These are phyloP conservation scores for Bocquillonia castaneifolia DNA, from an alignment of 441 rosid genomes.

Conservation along the genomic window DNA sequence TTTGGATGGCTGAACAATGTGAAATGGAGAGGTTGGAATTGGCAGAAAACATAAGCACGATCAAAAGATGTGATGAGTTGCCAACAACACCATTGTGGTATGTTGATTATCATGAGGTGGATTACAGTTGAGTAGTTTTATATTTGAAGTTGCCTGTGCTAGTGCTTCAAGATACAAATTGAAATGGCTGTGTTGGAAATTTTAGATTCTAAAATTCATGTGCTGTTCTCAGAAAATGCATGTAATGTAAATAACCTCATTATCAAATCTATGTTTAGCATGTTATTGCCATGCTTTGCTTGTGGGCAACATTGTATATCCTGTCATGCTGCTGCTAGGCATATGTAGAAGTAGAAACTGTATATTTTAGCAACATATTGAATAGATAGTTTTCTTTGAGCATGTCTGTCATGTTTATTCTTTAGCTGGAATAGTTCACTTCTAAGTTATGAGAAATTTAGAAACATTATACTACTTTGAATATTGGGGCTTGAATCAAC, in stretches of 20 bases:
- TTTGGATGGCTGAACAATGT: slow-evolving; percentile 60
- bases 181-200: slow-evolving; percentile 7
- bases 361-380: not conserved
- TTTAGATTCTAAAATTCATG: not conserved
- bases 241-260: slow-evolving; percentile 25
- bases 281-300: slow-evolving; percentile 10
- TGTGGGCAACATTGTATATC: not conserved
- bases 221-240: not conserved
- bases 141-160: not conserved
- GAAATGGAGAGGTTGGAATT: slow-evolving; percentile 49
- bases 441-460: not conserved
- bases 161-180: slow-evolving; percentile 8
- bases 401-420: not conserved
- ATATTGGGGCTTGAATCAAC: too few species aligned
- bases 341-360: not conserved
- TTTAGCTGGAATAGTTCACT: not conserved
- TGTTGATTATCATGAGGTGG: not conserved
- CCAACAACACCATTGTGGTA: not conserved
- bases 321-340: not conserved
- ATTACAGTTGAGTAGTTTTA: not conserved
- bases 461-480: not conserved
- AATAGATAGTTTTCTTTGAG: not conserved
- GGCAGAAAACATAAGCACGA: slow-evolving; percentile 42
- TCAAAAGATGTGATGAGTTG: not conserved
- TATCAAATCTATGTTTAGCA: not conserved